A percentile compares a stretch with the other conserved stretches of the same genome.
These are phyloP conservation scores for Beauveria pseudobassiana DNA, from an alignment of 2,329 filamentous ascomycete genomes.

Conservation along the genomic window DNA sequence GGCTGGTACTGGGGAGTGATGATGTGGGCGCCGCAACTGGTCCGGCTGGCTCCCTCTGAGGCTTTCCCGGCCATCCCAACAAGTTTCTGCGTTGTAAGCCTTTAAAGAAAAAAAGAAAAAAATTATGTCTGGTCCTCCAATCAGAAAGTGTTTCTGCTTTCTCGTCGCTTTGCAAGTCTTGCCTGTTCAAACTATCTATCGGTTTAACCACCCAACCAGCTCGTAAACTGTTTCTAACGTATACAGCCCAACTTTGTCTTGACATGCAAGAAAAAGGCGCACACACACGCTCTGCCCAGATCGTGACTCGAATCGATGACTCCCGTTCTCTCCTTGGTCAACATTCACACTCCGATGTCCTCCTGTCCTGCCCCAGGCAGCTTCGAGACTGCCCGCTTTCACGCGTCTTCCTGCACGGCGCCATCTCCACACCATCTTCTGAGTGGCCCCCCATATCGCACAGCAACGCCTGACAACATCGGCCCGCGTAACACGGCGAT, in stretches of 20 bases:
- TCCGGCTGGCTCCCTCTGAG: background rate
- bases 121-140: too few relatives aligned
- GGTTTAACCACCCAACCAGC: background rate
- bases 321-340: background rate
- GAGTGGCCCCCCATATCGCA: too few relatives aligned
- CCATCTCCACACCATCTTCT: background rate
- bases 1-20: too few relatives aligned
- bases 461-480: background rate
- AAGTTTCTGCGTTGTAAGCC: too few relatives aligned
- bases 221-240: background rate
- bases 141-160: background rate
- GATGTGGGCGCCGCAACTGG: background rate
- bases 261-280: background rate
- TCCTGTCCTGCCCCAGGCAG: background rate
- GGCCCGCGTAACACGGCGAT: background rate
- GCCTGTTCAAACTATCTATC: too few relatives aligned
- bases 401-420: background rate
- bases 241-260: background rate
- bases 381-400: background rate
- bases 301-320: background rate
- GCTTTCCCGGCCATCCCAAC: background rate
- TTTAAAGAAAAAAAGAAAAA: too few relatives aligned
- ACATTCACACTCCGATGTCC: too few relatives aligned
- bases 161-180: background rate
- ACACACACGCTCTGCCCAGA: background rate